Conservation (phyloP, 805 yeast genomes). For the Hanseniaspora mollemarum region DNA sequence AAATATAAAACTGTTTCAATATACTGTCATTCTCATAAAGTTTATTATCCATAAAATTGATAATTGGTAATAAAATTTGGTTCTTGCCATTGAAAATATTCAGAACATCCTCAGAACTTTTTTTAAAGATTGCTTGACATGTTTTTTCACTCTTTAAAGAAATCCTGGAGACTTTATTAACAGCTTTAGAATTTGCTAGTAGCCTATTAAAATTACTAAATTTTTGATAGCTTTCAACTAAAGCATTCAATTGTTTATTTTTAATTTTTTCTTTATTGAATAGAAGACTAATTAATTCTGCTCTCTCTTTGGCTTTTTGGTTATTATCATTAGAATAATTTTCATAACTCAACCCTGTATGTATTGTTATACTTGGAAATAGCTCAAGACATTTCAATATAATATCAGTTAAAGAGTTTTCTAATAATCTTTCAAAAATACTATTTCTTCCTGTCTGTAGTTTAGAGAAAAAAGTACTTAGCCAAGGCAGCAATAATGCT, state of each 20-base stretch:
- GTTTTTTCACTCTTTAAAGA: background rate
- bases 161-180: background rate
- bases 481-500: slow-evolving; percentile 4
- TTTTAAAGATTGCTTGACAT: background rate
- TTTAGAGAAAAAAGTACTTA: slow-evolving; percentile 9
- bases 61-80: background rate
- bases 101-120: background rate
- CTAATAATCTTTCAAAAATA: slow-evolving; percentile 4
- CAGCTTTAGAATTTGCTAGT: background rate
- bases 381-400: background rate
- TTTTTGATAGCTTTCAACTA: background rate
- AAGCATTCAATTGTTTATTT: background rate
- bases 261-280: background rate
- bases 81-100: background rate
- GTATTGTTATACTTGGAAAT: background rate
- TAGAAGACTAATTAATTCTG: background rate
- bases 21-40: background rate
- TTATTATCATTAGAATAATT: slow-evolving; percentile 8
- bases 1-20: slow-evolving; percentile 3
- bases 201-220: slow-evolving; percentile 1
- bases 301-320: background rate
- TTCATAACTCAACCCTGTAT: slow-evolving; percentile 1
- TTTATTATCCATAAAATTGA: background rate
- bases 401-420: slow-evolving; percentile 2
- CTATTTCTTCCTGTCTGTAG: slow-evolving; percentile 1